Base-by-base conservation (phyloP, 2,329 filamentous ascomycete genomes). In the Ceratocystis papillata region DNA sequence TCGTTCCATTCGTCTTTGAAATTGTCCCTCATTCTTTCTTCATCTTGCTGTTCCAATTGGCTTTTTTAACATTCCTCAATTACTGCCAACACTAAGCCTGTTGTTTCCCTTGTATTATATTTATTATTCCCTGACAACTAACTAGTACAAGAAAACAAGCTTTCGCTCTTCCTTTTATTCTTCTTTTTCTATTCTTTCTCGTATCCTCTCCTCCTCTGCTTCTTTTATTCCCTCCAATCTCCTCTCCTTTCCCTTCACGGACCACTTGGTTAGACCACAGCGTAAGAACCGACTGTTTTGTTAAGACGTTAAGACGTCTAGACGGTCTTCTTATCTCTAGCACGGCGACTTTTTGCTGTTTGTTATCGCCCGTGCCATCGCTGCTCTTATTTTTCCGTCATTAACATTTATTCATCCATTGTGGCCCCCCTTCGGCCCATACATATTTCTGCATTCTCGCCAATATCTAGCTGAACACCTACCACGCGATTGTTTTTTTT, bases 321-420 rank as follows among this genome's bases (percentile, higher is more conserved):
- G 33, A 37, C 33, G 33, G 10, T 37, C 33, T 59, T 5, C 53
- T 59, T 59, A 59, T 59, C 53, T 59, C 28, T 37, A 30, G 53
- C 28, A 33, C 53, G 53, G 53, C 53, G 17, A 59, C 28, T 10
- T 65, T 65, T 60, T 65, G 57, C 44, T 44, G 53, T 33, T 59
- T 59, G 28, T 30, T 59, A 59, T 59, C 28, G 53, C 28, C 53
- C 53, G 53, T 59, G 53, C 53, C 53, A 59, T 59, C 53, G 53
- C 33, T 59, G 53, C 53, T 59, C 28, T 59, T 59, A n/a, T 64
- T 46, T 65, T 50, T 37, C 57, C 59, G 25, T 48, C 37, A 46
- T 63, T 48, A 57, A 66, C 65, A 61, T 68, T 53, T 57, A 66
- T 69, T 65, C 65, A 62, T 57, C 64, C 55, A 44, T 59, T 33